Conservation (phyloP, 257 asterid species). For the Ilex aquifolium region DNA sequence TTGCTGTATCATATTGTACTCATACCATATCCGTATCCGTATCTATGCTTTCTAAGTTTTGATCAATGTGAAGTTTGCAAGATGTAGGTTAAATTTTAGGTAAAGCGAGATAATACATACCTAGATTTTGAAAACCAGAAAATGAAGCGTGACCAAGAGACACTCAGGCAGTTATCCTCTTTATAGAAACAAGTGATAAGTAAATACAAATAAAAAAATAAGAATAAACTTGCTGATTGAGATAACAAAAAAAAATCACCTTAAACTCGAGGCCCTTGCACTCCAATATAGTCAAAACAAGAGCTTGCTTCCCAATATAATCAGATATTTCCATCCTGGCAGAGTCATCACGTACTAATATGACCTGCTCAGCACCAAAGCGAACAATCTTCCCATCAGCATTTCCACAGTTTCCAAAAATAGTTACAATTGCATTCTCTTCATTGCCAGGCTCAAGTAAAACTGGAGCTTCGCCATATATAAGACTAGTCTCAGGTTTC, state of each 20-base stretch:
- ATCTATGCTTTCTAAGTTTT: too few relatives aligned
- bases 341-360: constrained; percentile 50
- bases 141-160: too few relatives aligned
- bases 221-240: too few relatives aligned
- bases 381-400: constrained; percentile 38
- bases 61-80: too few relatives aligned
- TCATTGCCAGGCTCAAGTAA: constrained; percentile 46
- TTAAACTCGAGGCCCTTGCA: constrained; percentile 78
- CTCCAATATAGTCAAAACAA: constrained; percentile 50
- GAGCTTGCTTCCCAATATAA: constrained; percentile 48
- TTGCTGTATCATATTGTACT: too few relatives aligned
- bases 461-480: constrained; percentile 62
- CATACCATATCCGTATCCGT: too few relatives aligned
- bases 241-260: constrained; percentile 18
- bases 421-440: constrained; percentile 42
- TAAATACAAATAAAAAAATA: too few relatives aligned
- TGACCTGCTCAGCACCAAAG: constrained; percentile 70
- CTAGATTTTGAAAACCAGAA: too few relatives aligned
- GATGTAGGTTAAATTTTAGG: too few relatives aligned
- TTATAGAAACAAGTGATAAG: too few relatives aligned
- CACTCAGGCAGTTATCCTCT: too few relatives aligned
- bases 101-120: too few relatives aligned
- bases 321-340: constrained; percentile 32
- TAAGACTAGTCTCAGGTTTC: constrained; percentile 53
- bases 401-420: constrained; percentile 40